Evolutionary conservation across 208 protist genomes (phyloP).

Genomic region (Acanthamoeba healyi): DNA sequence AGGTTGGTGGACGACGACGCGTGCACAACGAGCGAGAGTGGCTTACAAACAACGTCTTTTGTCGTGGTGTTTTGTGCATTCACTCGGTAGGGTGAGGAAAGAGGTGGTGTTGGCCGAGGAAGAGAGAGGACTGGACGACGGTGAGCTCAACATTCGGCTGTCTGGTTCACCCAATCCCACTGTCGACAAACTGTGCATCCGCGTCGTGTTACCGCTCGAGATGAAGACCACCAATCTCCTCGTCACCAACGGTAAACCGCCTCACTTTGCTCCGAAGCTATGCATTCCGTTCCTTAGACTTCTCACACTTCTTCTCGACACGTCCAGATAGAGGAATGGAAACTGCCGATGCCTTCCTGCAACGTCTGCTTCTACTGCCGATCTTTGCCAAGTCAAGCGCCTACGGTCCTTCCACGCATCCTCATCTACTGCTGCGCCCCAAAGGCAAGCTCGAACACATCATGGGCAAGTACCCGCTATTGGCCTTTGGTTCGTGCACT

Average conservation of each 20-base stretch:
- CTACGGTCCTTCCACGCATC: neutral
- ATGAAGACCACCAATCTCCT: slow-evolving; percentile 1
- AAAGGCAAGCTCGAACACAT: slow-evolving; percentile 30
- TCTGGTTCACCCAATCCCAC: neutral
- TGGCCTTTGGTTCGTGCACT: neutral
- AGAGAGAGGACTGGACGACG: neutral
- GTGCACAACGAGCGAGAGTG: too few relatives aligned
- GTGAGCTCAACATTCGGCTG: slow-evolving; percentile 12
- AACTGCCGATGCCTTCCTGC: slow-evolving; percentile 16
- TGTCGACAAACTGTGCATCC: neutral
- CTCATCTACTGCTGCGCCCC: neutral
- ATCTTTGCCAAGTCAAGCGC: neutral
- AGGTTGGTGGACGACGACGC: too few relatives aligned
- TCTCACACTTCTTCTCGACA: neutral
- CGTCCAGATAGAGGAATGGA: neutral
- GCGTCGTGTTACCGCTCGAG: slow-evolving; percentile 25
- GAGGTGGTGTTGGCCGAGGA: slow-evolving; percentile 8
- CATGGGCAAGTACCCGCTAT: neutral
- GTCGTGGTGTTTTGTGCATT: neutral
- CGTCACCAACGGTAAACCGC: neutral
- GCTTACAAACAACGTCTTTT: neutral
- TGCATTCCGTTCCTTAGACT: neutral
- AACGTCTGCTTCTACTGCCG: neutral
- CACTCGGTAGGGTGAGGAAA: neutral
- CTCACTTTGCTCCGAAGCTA: neutral